These are phyloP conservation scores for Arabidopsis hybrid DNA, from an alignment of 441 rosid genomes.

Conservation along the genomic window DNA sequence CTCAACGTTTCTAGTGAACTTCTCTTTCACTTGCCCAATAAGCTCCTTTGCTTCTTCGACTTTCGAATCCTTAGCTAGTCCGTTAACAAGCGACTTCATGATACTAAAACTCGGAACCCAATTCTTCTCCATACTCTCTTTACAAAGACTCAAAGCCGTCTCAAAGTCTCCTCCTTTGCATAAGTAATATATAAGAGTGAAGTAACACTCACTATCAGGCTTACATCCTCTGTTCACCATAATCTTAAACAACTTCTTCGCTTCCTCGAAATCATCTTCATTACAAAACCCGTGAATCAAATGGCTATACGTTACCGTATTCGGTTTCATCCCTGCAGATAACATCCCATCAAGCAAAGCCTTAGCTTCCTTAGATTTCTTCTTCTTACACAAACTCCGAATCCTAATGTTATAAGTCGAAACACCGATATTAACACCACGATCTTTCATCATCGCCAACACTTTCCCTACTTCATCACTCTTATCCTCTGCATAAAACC, in stretches of 20 bases:
- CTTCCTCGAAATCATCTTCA: constrained; percentile 71
- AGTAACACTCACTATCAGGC: constrained; percentile 66
- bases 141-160: constrained; percentile 59
- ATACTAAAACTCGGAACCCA: constrained; percentile 73
- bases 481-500: constrained; percentile 76
- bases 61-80: constrained; percentile 60
- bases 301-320: constrained; percentile 54
- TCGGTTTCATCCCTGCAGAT: constrained; percentile 57
- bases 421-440: constrained; percentile 50
- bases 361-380: constrained; percentile 64
- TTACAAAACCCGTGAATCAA: constrained; percentile 82
- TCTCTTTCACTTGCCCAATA: constrained; percentile 58
- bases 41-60: constrained; percentile 71
- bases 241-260: constrained; percentile 59
- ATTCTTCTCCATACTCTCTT: constrained; percentile 66
- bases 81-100: constrained; percentile 76
- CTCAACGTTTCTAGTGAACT: constrained; percentile 54
- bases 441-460: constrained; percentile 66
- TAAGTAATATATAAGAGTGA: constrained; percentile 58
- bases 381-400: constrained; percentile 66
- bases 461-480: constrained; percentile 72
- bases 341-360: constrained; percentile 66
- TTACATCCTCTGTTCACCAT: constrained; percentile 59
- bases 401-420: constrained; percentile 67
- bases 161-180: constrained; percentile 71